phyloP scores from a whole-genome alignment of 345 rosid species.

The Punica granatum region DNA sequence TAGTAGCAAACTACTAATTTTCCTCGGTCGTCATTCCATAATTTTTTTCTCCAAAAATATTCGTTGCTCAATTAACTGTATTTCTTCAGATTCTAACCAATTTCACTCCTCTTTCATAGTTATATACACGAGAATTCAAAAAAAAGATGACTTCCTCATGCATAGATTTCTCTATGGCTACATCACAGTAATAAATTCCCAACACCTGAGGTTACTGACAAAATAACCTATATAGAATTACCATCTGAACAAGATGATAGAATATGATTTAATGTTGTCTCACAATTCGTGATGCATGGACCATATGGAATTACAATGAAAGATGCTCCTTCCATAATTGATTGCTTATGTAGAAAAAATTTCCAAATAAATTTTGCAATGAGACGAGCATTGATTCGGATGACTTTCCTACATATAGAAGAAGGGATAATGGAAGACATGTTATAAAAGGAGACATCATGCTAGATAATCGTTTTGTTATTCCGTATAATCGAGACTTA shows the following conservation, averaged over 20 bases:
- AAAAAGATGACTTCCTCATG: constrained; percentile 3
- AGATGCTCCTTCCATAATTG: no score
- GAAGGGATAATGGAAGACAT: not conserved
- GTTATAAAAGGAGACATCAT: not conserved
- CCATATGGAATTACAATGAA: not conserved
- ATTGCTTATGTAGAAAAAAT: not conserved
- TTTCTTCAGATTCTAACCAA: no score
- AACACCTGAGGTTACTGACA: not conserved
- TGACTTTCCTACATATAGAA: not conserved
- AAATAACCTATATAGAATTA: not conserved
- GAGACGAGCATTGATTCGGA: not conserved
- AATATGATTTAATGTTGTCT: not conserved
- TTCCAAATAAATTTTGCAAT: not conserved
- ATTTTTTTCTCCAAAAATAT: no score
- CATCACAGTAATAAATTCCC: not conserved
- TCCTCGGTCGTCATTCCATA: not conserved
- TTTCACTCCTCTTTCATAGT: no score
- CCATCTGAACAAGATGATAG: not conserved
- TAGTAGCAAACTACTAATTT: not conserved
- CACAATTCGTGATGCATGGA: not conserved
- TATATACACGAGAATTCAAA: no score
- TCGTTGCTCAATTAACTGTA: no score
- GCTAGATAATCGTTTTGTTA: constrained; percentile 1
- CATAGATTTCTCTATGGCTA: not conserved
- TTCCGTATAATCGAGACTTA: not conserved